Evolutionary conservation across 2,329 filamentous ascomycete species (phyloP), one percentile per base, ranked within the genome.

Genomic region (Fusarium clavum): DNA sequence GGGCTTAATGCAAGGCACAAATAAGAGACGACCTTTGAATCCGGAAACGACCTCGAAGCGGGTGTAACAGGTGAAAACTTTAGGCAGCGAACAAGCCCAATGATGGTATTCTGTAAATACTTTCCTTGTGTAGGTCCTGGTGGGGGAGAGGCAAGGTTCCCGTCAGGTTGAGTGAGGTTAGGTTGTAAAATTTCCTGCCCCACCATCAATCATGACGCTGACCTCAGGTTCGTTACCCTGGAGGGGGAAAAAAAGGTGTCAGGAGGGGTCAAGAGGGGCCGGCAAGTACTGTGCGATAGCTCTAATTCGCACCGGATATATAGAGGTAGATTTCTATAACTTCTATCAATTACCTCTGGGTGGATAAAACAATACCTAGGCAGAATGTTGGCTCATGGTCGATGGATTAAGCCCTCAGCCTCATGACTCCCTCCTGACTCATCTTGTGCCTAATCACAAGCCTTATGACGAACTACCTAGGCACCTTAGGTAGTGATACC

Each of bases 181-280:
- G 77, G 75, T 76, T 77, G 76, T 78, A 77, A 80, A 81, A 81
- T 79, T 80, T 81, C 75, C 64, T 73, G 77, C 80, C 80, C 80
- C 80, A 81, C 79, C 76, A 57, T 64, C 34, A 53, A 79, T 69
- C 68, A 79, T 79, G 78, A 79, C 75, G 75, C 73, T 69, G 74
- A 27, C 34, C 20, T 22, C 34, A 52, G 25, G 45, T 44, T 44
- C 41, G 62, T 16, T 56, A 40, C 44, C 45, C 55, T 66, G 48
- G n/a, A 30, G 25, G 16, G n/a, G 3, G 10, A 18, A n/a, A n/a
- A 46, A 70, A 62, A 62, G 56, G 61, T 61, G 48, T 52, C 24
- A 52, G 32, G 32, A 27, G 48, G 32, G 24, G 32, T 38, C 76
- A 72, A 74, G 77, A 75, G 75, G 75, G 75, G 57, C 45, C 41